These are phyloP conservation scores for Dysphania ambrosioides DNA, from an alignment of 148 eudicot genomes.

Conservation along the genomic window DNA sequence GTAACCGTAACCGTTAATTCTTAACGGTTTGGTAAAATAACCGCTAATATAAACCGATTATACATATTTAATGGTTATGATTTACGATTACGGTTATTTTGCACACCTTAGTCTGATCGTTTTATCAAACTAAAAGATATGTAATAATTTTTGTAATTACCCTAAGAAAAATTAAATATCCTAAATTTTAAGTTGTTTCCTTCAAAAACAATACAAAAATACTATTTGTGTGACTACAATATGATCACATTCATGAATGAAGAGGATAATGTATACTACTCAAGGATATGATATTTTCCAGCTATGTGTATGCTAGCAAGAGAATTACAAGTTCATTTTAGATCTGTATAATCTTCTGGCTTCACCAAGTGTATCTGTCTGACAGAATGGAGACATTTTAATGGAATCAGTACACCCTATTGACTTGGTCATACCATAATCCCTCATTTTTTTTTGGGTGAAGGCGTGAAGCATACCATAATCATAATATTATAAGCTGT, in stretches of 20 bases:
- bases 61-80: too few relatives aligned
- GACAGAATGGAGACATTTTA: conserved; percentile 8
- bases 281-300: background rate
- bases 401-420: background rate
- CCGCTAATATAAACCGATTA: too few relatives aligned
- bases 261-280: background rate
- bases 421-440: background rate
- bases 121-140: too few relatives aligned
- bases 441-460: too few relatives aligned
- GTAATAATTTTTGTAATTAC: too few relatives aligned
- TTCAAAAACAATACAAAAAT: background rate
- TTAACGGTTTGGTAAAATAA: too few relatives aligned
- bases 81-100: too few relatives aligned
- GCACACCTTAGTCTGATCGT: too few relatives aligned
- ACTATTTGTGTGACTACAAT: background rate
- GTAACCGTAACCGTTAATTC: too few relatives aligned
- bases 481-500: too few relatives aligned
- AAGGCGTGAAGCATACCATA: too few relatives aligned
- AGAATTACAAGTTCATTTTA: background rate
- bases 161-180: too few relatives aligned
- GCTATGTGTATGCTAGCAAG: background rate
- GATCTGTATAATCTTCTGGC: conserved; percentile 1
- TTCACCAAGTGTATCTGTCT: conserved; percentile 12
- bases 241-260: conserved; percentile 1
- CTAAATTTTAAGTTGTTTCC: background rate